Evolutionary conservation across 768 basidiomycete genomes (phyloP).

Genomic region (Amanita jacksonii): DNA sequence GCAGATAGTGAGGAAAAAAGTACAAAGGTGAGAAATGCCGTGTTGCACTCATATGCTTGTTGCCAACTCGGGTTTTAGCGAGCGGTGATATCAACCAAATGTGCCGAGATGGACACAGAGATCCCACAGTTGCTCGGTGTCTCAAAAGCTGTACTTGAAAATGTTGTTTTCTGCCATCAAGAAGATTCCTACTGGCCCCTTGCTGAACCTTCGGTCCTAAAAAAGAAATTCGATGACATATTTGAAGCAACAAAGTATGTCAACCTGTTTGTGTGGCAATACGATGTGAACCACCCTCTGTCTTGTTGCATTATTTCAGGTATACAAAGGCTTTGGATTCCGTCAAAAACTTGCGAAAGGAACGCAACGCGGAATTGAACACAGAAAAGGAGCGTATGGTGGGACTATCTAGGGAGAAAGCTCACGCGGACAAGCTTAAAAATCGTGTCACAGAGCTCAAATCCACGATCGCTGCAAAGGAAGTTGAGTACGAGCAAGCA

Average conservation of each 20-base stretch:
- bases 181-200: conserved; percentile 99
- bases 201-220: conserved; percentile 79
- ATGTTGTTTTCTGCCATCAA: conserved; percentile 99
- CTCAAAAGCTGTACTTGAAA: conserved; percentile 96
- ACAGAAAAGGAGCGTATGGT: conserved; percentile 84
- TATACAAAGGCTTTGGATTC: conserved; percentile 95
- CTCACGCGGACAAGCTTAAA: conserved; percentile 77
- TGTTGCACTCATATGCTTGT: background rate
- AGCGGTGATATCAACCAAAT: conserved; percentile 90
- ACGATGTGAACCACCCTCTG: no score
- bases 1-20: conserved; percentile 62
- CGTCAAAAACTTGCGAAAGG: conserved; percentile 86
- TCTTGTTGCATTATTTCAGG: conserved; percentile 28
- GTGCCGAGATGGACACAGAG: conserved; percentile 92
- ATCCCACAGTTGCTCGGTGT: conserved; percentile 92
- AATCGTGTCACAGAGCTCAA: conserved; percentile 54
- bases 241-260: conserved; percentile 92
- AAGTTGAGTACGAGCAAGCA: conserved; percentile 64
- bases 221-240: conserved; percentile 99
- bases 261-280: background rate
- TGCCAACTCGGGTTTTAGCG: conserved; percentile 37
- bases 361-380: conserved; percentile 84
- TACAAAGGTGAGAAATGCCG: conserved; percentile 50
- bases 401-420: conserved; percentile 71
- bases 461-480: conserved; percentile 54